phyloP scores from a whole-genome alignment of 2,329 filamentous ascomycete species.

The Aspergillus glaucus region DNA sequence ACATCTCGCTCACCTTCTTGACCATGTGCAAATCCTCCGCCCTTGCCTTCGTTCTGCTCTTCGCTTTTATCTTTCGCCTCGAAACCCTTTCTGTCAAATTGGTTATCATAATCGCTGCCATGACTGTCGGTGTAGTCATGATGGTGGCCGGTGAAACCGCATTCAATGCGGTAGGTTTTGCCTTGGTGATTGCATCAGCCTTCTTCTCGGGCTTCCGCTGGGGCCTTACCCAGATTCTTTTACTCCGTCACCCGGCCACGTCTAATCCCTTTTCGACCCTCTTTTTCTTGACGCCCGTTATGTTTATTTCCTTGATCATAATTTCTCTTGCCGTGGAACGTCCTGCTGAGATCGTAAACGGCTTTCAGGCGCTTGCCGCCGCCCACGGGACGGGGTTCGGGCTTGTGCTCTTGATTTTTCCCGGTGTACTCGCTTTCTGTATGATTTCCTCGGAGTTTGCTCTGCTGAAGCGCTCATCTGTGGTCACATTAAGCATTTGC shows the following conservation, averaged over 20 bases:
- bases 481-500: constrained; percentile 92
- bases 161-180: constrained; percentile 79
- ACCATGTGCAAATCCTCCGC: constrained; percentile 99
- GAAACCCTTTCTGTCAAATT: constrained; percentile 82
- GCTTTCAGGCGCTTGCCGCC: constrained; percentile 57
- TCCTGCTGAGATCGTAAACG: constrained; percentile 59
- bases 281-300: constrained; percentile 94
- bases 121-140: constrained; percentile 91
- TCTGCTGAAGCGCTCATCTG: constrained; percentile 85
- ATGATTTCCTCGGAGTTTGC: constrained; percentile 98
- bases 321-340: constrained; percentile 87
- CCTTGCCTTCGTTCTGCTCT: constrained; percentile 87
- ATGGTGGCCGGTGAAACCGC: constrained; percentile 96
- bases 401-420: constrained; percentile 74
- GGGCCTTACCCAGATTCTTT: constrained; percentile 95
- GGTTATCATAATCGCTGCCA: constrained; percentile 77
- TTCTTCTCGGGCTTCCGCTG: constrained; percentile 97
- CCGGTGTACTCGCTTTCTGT: constrained; percentile 82
- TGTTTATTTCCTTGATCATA: constrained; percentile 76
- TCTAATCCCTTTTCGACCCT: constrained; percentile 96
- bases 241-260: constrained; percentile 88
- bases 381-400: constrained; percentile 63
- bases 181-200: constrained; percentile 85
- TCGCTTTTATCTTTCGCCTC: constrained; percentile 88
- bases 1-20: constrained; percentile 94